Percentiles rank a stretch among this genome's conserved stretches.
These are phyloP conservation scores for Aspergillus baeticus DNA, from an alignment of 495 filamentous ascomycete genomes.

Conservation along the genomic window DNA sequence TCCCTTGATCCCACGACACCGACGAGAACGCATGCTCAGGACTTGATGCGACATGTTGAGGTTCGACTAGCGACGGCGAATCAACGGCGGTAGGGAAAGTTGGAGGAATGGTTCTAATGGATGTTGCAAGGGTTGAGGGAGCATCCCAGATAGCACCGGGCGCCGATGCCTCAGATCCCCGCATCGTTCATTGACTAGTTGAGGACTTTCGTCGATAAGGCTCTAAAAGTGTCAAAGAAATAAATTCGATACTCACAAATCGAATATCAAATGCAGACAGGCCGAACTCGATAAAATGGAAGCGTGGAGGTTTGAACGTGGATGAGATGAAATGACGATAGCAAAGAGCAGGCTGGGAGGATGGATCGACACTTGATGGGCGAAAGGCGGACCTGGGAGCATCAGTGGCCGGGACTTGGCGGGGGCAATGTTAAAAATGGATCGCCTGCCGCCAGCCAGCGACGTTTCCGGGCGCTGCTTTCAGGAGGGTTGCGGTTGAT, in stretches of 20 bases:
- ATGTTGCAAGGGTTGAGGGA: slow-evolving; percentile 35
- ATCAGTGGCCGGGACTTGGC: slow-evolving; percentile 10
- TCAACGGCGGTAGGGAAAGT: slow-evolving; percentile 32
- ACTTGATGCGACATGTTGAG: slow-evolving; percentile 20
- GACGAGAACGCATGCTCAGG: slow-evolving; percentile 31
- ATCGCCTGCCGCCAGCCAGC: slow-evolving; percentile 6
- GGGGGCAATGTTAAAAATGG: slow-evolving; percentile 9
- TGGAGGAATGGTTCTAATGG: slow-evolving; percentile 32
- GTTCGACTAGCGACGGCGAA: slow-evolving; percentile 9
- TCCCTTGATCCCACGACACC: slow-evolving; percentile 27
- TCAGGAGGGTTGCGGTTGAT: slow-evolving; percentile 5
- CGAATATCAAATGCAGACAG: neutral
- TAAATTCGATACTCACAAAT: neutral
- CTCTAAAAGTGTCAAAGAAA: neutral
- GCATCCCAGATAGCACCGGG: slow-evolving; percentile 39
- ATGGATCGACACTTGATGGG: slow-evolving; percentile 1
- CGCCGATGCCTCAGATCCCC: slow-evolving; percentile 44
- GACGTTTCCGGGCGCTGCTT: slow-evolving; percentile 33
- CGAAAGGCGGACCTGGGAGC: neutral
- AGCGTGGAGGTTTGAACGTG: neutral
- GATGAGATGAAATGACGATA: slow-evolving; percentile 7
- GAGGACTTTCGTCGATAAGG: slow-evolving; percentile 11
- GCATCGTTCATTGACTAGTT: slow-evolving; percentile 47
- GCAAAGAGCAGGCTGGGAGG: neutral
- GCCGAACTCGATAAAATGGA: neutral